Evolutionary conservation across 2,329 filamentous ascomycete species (phyloP).

Genomic region (Cladosporium cucumerinum): DNA sequence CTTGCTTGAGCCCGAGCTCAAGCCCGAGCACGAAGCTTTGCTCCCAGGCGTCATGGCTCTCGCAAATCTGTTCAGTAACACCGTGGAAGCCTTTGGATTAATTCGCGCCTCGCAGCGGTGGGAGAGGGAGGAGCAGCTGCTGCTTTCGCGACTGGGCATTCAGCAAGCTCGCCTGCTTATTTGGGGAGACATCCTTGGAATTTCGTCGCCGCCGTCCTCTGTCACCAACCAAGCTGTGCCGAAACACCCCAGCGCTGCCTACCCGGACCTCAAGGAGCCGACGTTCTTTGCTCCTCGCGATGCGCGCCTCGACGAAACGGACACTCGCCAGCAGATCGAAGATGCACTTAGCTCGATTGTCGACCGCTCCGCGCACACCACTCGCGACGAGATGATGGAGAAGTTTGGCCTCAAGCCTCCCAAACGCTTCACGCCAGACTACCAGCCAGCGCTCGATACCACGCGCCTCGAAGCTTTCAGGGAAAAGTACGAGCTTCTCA

Average conservation of each 20-base stretch:
- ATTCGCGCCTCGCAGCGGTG: constrained; percentile 44
- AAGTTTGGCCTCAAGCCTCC: constrained; percentile 45
- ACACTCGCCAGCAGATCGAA: constrained; percentile 38
- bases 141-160: constrained; percentile 43
- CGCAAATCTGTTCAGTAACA: constrained; percentile 46
- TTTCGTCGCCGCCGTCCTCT: constrained; percentile 42
- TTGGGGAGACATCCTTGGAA: constrained; percentile 47
- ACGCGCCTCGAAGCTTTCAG: constrained; percentile 45
- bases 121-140: constrained; percentile 43
- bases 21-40: constrained; percentile 29
- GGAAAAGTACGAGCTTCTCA: constrained; percentile 43
- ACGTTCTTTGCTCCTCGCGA: constrained; percentile 46
- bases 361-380: constrained; percentile 39
- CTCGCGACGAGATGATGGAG: constrained; percentile 45
- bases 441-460: constrained; percentile 43
- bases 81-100: constrained; percentile 47
- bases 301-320: constrained; percentile 40
- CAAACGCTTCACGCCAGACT: constrained; percentile 37
- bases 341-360: constrained; percentile 44
- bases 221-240: constrained; percentile 46
- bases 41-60: constrained; percentile 43
- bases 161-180: constrained; percentile 48
- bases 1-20: constrained; percentile 13
- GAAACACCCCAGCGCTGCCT: constrained; percentile 42
- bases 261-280: constrained; percentile 44